phyloP scores from a whole-genome alignment of 2,329 filamentous ascomycete species.

The Diplodia intermedia region DNA sequence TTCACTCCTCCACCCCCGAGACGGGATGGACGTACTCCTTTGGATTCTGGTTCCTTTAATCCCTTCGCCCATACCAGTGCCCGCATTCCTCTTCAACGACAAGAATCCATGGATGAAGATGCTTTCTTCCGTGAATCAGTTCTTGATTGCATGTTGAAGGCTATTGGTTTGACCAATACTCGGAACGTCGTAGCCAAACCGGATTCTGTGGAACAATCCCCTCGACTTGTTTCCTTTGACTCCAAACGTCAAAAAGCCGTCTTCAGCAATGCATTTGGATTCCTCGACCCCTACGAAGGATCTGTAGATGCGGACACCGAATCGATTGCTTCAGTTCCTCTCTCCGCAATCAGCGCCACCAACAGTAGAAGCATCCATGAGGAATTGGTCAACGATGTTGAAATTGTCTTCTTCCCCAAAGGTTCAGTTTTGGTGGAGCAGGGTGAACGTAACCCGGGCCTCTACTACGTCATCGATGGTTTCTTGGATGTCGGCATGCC shows the following conservation, averaged over 20 bases:
- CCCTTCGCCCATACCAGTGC: slow-evolving; percentile 46
- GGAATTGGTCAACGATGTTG: slow-evolving; percentile 88
- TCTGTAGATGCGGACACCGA: slow-evolving; percentile 84
- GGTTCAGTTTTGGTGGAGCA: slow-evolving; percentile 94
- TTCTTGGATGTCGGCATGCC: slow-evolving; percentile 95
- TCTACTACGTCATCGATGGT: slow-evolving; percentile 98
- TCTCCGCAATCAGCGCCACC: slow-evolving; percentile 57
- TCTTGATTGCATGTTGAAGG: slow-evolving; percentile 93
- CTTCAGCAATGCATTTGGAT: slow-evolving; percentile 87
- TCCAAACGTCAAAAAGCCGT: slow-evolving; percentile 78
- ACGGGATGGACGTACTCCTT: slow-evolving; percentile 53
- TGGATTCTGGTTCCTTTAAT: slow-evolving; percentile 53
- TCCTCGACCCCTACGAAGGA: slow-evolving; percentile 83
- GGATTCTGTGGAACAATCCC: slow-evolving; percentile 84
- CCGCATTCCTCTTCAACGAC: slow-evolving; percentile 64
- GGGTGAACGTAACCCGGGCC: slow-evolving; percentile 91
- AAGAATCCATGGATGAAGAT: slow-evolving; percentile 88
- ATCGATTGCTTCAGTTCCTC: slow-evolving; percentile 69
- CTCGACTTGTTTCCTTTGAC: slow-evolving; percentile 83
- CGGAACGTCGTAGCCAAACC: slow-evolving; percentile 68
- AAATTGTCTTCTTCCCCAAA: slow-evolving; percentile 97
- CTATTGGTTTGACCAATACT: slow-evolving; percentile 78
- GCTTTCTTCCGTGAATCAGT: slow-evolving; percentile 87
- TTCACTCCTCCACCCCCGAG: slow-evolving; percentile 47
- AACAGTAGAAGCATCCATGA: slow-evolving; percentile 61